Conservation (phyloP, 1,139 yeast species). For the Saccharomyces hybrid region DNA sequence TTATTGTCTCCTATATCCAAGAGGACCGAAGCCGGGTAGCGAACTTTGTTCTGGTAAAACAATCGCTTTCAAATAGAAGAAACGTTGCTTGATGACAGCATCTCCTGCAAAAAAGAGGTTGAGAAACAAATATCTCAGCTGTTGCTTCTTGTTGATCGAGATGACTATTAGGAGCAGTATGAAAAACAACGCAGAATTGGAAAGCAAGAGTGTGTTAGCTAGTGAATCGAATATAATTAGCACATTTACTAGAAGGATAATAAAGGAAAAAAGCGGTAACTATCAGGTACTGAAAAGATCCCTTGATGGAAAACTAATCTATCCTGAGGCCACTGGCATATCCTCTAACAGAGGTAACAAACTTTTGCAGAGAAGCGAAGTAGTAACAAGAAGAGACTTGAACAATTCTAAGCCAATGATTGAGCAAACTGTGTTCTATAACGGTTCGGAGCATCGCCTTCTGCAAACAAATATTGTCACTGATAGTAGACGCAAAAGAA, state of each 20-base stretch:
- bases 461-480: slow-evolving; percentile 18
- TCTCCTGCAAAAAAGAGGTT: not conserved
- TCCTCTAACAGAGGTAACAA: slow-evolving; percentile 55
- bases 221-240: slow-evolving; percentile 15
- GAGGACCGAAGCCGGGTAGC: not conserved
- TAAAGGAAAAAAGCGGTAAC: slow-evolving; percentile 30
- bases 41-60: not conserved
- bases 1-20: not conserved
- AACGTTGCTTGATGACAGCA: slow-evolving; percentile 6
- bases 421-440: slow-evolving; percentile 33
- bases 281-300: slow-evolving; percentile 27
- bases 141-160: not conserved
- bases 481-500: slow-evolving; percentile 18
- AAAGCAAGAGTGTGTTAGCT: not conserved
- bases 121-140: not conserved
- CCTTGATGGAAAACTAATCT: slow-evolving; percentile 21
- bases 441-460: slow-evolving; percentile 31
- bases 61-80: not conserved
- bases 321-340: slow-evolving; percentile 28
- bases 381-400: slow-evolving; percentile 32
- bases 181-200: not conserved
- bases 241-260: slow-evolving; percentile 24
- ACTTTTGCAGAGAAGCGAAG: slow-evolving; percentile 41
- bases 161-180: not conserved
- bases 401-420: slow-evolving; percentile 34